These are phyloP conservation scores for Plasmodium coatneyi DNA, from an alignment of 169 alveolate genomes.

Conservation along the genomic window DNA sequence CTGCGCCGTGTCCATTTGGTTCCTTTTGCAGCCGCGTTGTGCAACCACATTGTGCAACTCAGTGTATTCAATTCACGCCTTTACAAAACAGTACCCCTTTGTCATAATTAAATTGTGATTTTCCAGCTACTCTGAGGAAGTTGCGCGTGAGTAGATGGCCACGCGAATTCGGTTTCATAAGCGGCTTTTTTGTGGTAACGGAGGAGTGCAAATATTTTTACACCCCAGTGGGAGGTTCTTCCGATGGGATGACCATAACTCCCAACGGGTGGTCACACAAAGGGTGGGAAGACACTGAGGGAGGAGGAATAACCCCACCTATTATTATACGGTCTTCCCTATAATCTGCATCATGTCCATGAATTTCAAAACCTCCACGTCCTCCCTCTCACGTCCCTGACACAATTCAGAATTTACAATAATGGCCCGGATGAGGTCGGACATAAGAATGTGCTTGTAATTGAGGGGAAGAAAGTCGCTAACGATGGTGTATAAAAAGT, in stretches of 20 bases:
- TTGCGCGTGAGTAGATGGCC: background rate
- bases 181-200: background rate
- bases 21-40: background rate
- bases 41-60: background rate
- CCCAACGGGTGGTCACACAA: background rate
- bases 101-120: slow-evolving; percentile 1
- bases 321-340: slow-evolving; percentile 11
- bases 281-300: background rate
- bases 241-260: background rate
- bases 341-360: slow-evolving; percentile 66
- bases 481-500: slow-evolving; percentile 19
- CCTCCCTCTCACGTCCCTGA: background rate
- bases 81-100: background rate
- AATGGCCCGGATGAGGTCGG: slow-evolving; percentile 55
- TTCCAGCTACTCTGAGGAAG: background rate
- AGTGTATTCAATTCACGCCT: background rate
- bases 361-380: slow-evolving; percentile 30
- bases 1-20: background rate
- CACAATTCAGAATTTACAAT: slow-evolving; percentile 61
- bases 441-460: slow-evolving; percentile 29
- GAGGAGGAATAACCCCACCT: background rate
- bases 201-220: background rate
- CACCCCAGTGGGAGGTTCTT: background rate
- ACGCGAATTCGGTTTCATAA: background rate
- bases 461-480: slow-evolving; percentile 59